Percentiles rank a stretch among this genome's conserved stretches.
phyloP scores from a whole-genome alignment of 2,329 filamentous ascomycete species.

The Thelonectria rubi region DNA sequence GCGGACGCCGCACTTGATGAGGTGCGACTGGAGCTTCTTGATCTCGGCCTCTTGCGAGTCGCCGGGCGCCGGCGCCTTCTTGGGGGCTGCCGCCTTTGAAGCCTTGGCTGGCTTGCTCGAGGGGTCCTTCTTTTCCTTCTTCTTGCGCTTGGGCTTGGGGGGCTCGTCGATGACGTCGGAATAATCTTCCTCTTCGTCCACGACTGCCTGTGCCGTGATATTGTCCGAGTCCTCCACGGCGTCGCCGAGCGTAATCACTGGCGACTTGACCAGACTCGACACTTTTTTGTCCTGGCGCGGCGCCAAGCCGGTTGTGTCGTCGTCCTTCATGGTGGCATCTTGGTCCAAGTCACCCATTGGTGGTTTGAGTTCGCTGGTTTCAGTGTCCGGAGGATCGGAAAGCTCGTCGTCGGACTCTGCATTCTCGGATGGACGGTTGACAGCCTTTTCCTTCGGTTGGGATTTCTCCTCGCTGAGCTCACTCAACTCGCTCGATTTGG shows the following conservation, averaged over 20 bases:
- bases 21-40: constrained; percentile 85
- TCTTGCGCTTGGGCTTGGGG: constrained; percentile 66
- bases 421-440: not conserved
- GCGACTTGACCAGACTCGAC: constrained; percentile 11
- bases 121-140: constrained; percentile 47
- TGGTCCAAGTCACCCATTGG: constrained; percentile 15
- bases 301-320: constrained; percentile 16
- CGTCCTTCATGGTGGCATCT: not conserved
- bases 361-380: constrained; percentile 20
- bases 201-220: constrained; percentile 33
- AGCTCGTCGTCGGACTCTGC: constrained; percentile 41
- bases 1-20: constrained; percentile 89
- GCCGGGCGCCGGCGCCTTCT: constrained; percentile 46
- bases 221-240: constrained; percentile 32
- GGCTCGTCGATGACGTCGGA: constrained; percentile 76
- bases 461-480: constrained; percentile 32
- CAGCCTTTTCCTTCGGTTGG: constrained; percentile 30
- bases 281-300: constrained; percentile 15
- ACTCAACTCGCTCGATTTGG: constrained; percentile 29
- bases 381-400: constrained; percentile 28
- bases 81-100: constrained; percentile 37
- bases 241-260: constrained; percentile 32
- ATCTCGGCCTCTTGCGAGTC: constrained; percentile 80
- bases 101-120: constrained; percentile 40
- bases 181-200: constrained; percentile 52